Evolutionary conservation across 352 stramenopile genomes (phyloP), one percentile per base, ranked within the genome.

Genomic region (Globisporangium acanthophoron): DNA sequence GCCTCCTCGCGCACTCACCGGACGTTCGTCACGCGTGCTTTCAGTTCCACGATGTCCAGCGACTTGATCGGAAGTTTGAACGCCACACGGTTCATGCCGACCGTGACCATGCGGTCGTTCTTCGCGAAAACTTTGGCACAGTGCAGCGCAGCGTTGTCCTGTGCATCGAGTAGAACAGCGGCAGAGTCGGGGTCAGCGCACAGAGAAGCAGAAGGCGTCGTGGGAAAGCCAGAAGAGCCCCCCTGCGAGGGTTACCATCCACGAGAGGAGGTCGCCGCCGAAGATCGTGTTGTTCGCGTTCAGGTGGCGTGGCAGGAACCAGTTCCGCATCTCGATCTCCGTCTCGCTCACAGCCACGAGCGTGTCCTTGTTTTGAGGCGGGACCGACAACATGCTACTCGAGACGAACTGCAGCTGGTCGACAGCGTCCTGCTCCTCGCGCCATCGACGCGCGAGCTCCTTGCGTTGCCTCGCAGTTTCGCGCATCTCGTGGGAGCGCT

Each of bases 201-300:
- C 24, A 27, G 24, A 1, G 24, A 27, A 27, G 24, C 24, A 1
- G 1, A 27, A 27, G 24, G 1, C 24, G 24, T 27, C 24, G 24
- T 27, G 24, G 24, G 24, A 27, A 27, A 27, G 24, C 24, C 24
- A 27, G 24, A 27, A 27, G 24, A 27, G 24, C 24, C 24, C 24
- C 24, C 9, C 33, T 37, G 4, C 33, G 24, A 7, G 33, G 33
- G 6, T 37, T 11, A 72, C 66, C 76, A 87, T 85, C 74, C 74
- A 87, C 35, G 64, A 71, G 50, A 87, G 72, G 21, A 89, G 52
- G 33, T 87, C 78, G n/a, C 79, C 79, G 50, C 76, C 77, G 29
- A 88, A 90, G 4, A 90, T 68, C 18, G 78, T 88, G 18, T 87
- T 58, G 59, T 87, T 87, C 51, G 80, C 74, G 64, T 91, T 89